These are phyloP conservation scores for Iberis amara DNA, from an alignment of 441 rosid species.

Conservation along the genomic window DNA sequence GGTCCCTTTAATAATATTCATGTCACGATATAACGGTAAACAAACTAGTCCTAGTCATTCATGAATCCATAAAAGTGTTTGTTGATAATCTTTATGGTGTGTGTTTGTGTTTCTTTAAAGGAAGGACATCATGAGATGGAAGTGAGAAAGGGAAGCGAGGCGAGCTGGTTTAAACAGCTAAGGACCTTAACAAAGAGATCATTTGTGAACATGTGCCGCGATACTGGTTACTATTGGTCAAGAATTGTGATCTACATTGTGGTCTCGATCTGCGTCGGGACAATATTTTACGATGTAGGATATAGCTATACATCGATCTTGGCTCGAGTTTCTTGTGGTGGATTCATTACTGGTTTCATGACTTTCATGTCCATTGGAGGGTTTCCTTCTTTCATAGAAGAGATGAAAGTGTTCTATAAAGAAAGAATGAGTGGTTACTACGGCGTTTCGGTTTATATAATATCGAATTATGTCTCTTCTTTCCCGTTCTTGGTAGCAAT, in stretches of 20 bases:
- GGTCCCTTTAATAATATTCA: too few relatives aligned
- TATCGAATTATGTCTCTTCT: slow-evolving; percentile 79
- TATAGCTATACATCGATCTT: slow-evolving; percentile 69
- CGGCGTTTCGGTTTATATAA: slow-evolving; percentile 68
- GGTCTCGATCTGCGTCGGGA: slow-evolving; percentile 80
- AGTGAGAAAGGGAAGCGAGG: slow-evolving; percentile 42
- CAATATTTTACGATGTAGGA: slow-evolving; percentile 71
- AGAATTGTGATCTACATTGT: slow-evolving; percentile 69
- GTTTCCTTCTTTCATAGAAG: slow-evolving; percentile 90
- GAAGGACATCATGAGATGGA: slow-evolving; percentile 58
- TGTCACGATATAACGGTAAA: too few relatives aligned
- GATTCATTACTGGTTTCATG: slow-evolving; percentile 86
- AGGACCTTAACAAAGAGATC: slow-evolving; percentile 69
- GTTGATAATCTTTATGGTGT: not conserved
- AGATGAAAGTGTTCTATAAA: slow-evolving; percentile 76
- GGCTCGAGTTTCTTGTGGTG: slow-evolving; percentile 82
- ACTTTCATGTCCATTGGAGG: slow-evolving; percentile 95
- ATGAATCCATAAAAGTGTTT: slow-evolving; percentile 3
- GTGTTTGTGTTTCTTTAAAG: too few relatives aligned
- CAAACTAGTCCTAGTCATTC: too few relatives aligned
- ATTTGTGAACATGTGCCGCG: slow-evolving; percentile 80
- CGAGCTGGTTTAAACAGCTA: slow-evolving; percentile 78
- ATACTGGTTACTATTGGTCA: slow-evolving; percentile 89
- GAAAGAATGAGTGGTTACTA: slow-evolving; percentile 80
- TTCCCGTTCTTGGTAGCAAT: slow-evolving; percentile 68